Base-by-base conservation (phyloP, 2,329 filamentous ascomycete genomes). In the Aspergillus proliferans region DNA sequence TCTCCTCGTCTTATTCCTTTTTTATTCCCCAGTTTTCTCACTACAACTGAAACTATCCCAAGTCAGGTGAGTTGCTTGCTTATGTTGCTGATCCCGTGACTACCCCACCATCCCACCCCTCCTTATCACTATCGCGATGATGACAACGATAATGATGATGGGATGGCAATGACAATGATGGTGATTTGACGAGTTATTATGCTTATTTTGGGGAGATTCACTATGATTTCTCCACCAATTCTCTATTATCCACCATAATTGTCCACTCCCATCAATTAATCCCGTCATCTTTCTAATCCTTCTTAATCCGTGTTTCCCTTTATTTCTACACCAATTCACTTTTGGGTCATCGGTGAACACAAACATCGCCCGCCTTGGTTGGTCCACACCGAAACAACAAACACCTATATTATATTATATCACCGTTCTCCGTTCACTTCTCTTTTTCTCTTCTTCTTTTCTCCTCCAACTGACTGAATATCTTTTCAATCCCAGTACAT, bases 311-410 rank as follows among this genome's bases (percentile, higher is more conserved):
- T 12, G 26, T 12, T 30, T 30, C 26, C 51, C 50, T 51, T 51
- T 45, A 47, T 52, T 44, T 52, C 53, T 52, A 49, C 58, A 54
- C 50, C 48, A 43, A 49, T 44, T 52, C 55, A 51, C 44, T 65
- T 69, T 69, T 64, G 62, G 67, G 67, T 60, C 59, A 62, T 70
- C 67, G 67, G 67, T 70, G 67, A 70, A 70, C 53, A 56, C 56
- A 53, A 40, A 40, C 58, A 8, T 19, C 53, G 43, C 57, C 55
- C 59, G 61, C 62, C 57, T 57, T 59, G 61, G 58, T 62, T 63
- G 66, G 61, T 62, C 61, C 22, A 60, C 56, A 50, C 55, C 50
- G 55, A 52, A 56, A 50, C 52, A 56, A 47, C 52, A 50, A 46
- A 53, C 38, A n/a, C 34, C 14, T 34, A 30, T 30, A 30, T 12